phyloP scores from a whole-genome alignment of 768 basidiomycete genomes.

The Pleurotus giganteus region DNA sequence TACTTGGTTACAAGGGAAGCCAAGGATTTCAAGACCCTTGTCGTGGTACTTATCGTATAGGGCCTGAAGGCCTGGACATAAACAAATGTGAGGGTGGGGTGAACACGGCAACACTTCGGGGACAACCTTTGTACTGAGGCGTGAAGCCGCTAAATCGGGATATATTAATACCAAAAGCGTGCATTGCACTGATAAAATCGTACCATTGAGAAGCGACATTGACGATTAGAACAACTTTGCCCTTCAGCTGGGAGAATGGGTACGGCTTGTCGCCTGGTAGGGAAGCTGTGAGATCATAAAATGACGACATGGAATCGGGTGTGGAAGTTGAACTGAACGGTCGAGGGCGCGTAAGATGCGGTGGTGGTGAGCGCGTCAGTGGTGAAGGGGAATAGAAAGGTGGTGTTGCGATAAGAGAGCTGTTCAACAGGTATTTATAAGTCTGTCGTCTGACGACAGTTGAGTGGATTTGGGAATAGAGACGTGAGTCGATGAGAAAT shows the following conservation, averaged over 20 bases:
- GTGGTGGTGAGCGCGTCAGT: too few species aligned
- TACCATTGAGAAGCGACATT: constrained; percentile 79
- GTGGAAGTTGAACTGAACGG: constrained; percentile 4
- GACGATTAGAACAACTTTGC: constrained; percentile 76
- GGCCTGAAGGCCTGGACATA: constrained; percentile 62
- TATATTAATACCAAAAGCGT: not conserved
- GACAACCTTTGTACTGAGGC: constrained; percentile 68
- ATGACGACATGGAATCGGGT: constrained; percentile 37
- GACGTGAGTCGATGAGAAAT: constrained; percentile 8
- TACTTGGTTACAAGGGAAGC: constrained; percentile 91
- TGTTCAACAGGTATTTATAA: constrained; percentile 3
- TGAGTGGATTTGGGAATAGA: not conserved
- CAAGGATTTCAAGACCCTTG: constrained; percentile 72
- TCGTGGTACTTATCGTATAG: constrained; percentile 83
- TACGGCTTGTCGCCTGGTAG: constrained; percentile 52
- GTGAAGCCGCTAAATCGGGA: constrained; percentile 66
- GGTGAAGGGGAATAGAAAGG: not conserved
- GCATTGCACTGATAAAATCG: constrained; percentile 12
- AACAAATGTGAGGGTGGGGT: not conserved
- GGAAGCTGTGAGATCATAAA: constrained; percentile 70
- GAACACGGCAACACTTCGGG: not conserved
- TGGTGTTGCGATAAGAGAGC: constrained; percentile 1
- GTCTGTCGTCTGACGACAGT: not conserved
- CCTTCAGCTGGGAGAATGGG: constrained; percentile 68
- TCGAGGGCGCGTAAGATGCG: constrained; percentile 4